Conservation (phyloP, 2,329 filamentous ascomycete species). For the Xylaria sp. region DNA sequence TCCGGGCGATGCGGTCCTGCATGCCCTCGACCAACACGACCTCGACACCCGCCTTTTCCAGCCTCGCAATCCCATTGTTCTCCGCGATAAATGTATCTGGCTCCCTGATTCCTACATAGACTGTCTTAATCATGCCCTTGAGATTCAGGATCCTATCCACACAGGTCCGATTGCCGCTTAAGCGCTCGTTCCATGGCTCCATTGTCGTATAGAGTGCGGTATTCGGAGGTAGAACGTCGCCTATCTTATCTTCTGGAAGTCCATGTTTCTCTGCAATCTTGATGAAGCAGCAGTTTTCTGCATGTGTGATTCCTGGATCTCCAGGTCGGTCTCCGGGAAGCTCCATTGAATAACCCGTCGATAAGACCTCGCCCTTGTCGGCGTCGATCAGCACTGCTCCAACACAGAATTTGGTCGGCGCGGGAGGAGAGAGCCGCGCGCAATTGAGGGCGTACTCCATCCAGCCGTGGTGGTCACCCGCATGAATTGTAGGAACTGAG, state of each 20-base stretch:
- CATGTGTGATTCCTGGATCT: slow-evolving; percentile 54
- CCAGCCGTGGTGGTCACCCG: slow-evolving; percentile 8
- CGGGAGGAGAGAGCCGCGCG: slow-evolving; percentile 10
- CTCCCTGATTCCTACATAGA: slow-evolving; percentile 54
- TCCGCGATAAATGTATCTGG: slow-evolving; percentile 51
- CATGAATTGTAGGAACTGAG: background rate
- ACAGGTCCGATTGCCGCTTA: slow-evolving; percentile 54
- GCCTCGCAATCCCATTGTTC: slow-evolving; percentile 46
- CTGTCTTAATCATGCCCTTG: slow-evolving; percentile 39
- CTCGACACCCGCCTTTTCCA: slow-evolving; percentile 43
- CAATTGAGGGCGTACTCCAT: slow-evolving; percentile 14
- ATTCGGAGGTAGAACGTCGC: slow-evolving; percentile 51
- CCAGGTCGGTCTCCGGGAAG: slow-evolving; percentile 50
- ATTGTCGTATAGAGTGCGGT: slow-evolving; percentile 58
- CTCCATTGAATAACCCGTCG: slow-evolving; percentile 56
- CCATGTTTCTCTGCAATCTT: slow-evolving; percentile 53
- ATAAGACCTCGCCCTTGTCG: slow-evolving; percentile 51
- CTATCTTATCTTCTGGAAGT: slow-evolving; percentile 50
- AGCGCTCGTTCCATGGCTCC: slow-evolving; percentile 56
- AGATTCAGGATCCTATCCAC: slow-evolving; percentile 48
- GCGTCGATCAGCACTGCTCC: slow-evolving; percentile 40
- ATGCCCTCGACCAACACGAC: slow-evolving; percentile 11
- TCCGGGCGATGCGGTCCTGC: slow-evolving; percentile 3
- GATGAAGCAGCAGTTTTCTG: slow-evolving; percentile 57
- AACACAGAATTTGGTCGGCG: slow-evolving; percentile 17